Conservation (phyloP, 2,329 filamentous ascomycete species). For the Trichoderma sp. region DNA sequence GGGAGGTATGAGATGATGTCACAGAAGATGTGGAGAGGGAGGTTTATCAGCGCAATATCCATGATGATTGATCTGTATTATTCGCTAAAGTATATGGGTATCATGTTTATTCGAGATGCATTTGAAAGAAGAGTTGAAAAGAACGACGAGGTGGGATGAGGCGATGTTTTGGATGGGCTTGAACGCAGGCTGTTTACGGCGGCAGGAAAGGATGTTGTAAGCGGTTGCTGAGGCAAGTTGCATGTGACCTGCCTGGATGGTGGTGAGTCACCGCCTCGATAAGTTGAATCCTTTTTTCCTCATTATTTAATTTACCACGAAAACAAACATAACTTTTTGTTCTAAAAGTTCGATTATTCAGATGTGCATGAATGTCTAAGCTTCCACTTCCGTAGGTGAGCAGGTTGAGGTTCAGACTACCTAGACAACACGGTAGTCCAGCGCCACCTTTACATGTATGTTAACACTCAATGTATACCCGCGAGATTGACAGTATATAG, state of each 20-base stretch:
- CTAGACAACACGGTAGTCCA: neutral
- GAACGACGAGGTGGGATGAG: neutral
- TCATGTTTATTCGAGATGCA: neutral
- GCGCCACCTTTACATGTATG: neutral
- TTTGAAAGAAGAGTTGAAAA: neutral
- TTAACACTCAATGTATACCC: neutral
- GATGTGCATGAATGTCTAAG: neutral
- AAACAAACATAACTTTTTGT: neutral
- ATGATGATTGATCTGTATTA: neutral
- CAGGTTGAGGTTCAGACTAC: neutral
- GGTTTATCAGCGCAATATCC: constrained; percentile 45
- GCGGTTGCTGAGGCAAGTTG: neutral
- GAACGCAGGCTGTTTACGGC: neutral
- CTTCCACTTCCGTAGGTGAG: neutral
- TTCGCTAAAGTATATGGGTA: neutral
- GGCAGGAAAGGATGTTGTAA: neutral
- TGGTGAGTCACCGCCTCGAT: neutral
- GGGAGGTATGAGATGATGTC: constrained; percentile 55
- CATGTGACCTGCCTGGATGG: constrained; percentile 14
- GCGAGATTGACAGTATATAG: neutral
- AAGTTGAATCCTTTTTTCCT: neutral
- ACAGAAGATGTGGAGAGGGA: constrained; percentile 64
- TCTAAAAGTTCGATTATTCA: neutral
- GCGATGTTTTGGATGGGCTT: neutral
- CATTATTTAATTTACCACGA: neutral